phyloP scores from a whole-genome alignment of 1,139 yeast genomes.

The Pichia sp. region DNA sequence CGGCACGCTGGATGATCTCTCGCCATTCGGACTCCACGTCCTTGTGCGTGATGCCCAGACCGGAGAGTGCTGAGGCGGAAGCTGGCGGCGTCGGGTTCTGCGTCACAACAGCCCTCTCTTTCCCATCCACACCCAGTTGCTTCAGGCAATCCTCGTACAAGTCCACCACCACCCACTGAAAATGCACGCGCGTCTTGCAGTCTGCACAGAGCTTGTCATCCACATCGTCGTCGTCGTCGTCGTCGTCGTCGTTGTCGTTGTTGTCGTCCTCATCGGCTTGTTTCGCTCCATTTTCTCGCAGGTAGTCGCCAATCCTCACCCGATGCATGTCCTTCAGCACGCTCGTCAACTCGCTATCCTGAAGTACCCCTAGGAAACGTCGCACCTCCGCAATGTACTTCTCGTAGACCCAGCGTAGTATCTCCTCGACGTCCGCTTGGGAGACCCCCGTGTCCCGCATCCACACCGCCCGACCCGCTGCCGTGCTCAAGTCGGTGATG shows the following conservation, averaged over 20 bases:
- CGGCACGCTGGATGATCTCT: slow-evolving; percentile 8
- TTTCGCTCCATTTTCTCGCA: slow-evolving; percentile 1
- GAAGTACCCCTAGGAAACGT: neutral
- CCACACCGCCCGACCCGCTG: slow-evolving; percentile 14
- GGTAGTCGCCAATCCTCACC: slow-evolving; percentile 5
- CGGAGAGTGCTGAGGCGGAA: neutral
- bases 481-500: slow-evolving; percentile 21
- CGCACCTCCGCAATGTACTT: slow-evolving; percentile 15
- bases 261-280: neutral
- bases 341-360: neutral
- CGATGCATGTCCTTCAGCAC: slow-evolving; percentile 1
- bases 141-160: slow-evolving; percentile 20
- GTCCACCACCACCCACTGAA: slow-evolving; percentile 33
- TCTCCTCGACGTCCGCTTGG: neutral
- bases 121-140: neutral
- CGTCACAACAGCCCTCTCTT: neutral
- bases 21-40: slow-evolving; percentile 15
- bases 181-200: slow-evolving; percentile 33
- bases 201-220: slow-evolving; percentile 33
- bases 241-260: slow-evolving; percentile 3
- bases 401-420: slow-evolving; percentile 11
- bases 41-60: slow-evolving; percentile 10
- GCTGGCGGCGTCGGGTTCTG: neutral
- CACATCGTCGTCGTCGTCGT: slow-evolving; percentile 14
- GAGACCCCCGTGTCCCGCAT: slow-evolving; percentile 14